These are phyloP conservation scores for Neurospora intermedia DNA, from an alignment of 495 filamentous ascomycete species.

Conservation along the genomic window DNA sequence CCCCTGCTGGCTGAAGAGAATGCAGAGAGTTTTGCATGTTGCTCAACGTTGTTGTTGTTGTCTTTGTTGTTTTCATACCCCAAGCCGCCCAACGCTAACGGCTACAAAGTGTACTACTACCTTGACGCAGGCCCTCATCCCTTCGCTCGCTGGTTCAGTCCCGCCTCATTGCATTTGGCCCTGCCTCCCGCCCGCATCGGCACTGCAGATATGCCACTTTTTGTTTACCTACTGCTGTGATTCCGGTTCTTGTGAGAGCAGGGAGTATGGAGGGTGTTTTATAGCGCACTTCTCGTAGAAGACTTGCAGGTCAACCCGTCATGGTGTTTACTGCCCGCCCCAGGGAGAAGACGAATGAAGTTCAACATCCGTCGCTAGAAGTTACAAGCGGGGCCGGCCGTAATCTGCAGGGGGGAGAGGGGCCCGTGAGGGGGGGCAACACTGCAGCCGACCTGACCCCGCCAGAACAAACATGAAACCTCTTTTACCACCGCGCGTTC, in stretches of 20 bases:
- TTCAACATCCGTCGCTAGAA: background rate
- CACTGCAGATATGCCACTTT: background rate
- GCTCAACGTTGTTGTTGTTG: background rate
- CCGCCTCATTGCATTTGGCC: background rate
- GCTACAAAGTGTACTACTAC: background rate
- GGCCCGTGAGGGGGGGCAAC: background rate
- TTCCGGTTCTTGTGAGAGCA: background rate
- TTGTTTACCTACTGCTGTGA: background rate
- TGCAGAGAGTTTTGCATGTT: background rate
- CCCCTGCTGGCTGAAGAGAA: background rate
- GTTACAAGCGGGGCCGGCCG: background rate
- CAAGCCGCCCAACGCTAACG: background rate
- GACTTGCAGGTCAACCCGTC: background rate
- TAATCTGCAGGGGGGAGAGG: background rate
- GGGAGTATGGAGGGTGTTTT: background rate
- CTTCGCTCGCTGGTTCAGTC: background rate
- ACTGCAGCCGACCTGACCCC: background rate
- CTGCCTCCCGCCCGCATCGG: background rate
- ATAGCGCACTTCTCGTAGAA: background rate
- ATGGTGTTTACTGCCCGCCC: background rate
- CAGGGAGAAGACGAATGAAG: background rate
- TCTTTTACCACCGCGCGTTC: background rate
- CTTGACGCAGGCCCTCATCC: background rate
- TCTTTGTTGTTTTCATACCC: background rate
- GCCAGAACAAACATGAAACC: background rate